Evolutionary conservation across 306 rosid species (phyloP).

Genomic region (Castanopsis chinensis): DNA sequence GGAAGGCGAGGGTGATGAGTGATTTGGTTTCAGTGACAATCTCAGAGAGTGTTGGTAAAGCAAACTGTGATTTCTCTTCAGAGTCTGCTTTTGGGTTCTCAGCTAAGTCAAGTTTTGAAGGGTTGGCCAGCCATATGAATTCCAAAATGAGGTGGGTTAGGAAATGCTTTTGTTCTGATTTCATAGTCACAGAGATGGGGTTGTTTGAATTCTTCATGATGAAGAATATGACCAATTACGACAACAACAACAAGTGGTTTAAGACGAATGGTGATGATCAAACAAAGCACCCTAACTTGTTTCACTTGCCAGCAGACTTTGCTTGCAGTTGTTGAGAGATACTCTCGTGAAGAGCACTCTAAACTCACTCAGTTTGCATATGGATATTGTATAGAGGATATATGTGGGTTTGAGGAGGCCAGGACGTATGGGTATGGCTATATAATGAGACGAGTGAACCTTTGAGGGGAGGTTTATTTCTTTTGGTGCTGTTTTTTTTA

Average conservation of each 20-base stretch:
- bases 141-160: constrained; percentile 9
- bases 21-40: constrained; percentile 47
- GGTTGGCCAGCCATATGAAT: constrained; percentile 10
- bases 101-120: not conserved
- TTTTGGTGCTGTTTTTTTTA: no score
- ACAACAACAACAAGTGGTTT: not conserved
- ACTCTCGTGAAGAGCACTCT: constrained; percentile 49
- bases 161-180: constrained; percentile 15
- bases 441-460: no score
- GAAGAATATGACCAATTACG: not conserved
- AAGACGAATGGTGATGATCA: not conserved
- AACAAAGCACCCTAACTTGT: not conserved
- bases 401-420: no score
- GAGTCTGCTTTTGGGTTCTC: constrained; percentile 3
- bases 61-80: constrained; percentile 5
- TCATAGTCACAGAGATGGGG: not conserved
- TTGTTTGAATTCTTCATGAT: constrained; percentile 32
- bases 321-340: constrained; percentile 17
- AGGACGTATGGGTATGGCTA: no score
- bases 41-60: constrained; percentile 4
- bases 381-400: no score
- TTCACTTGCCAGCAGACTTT: not conserved
- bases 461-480: no score
- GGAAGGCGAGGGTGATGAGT: constrained; percentile 53
- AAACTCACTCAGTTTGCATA: not conserved